phyloP scores from a whole-genome alignment of 2,329 filamentous ascomycete species.

The Fusarium decemcellulare region DNA sequence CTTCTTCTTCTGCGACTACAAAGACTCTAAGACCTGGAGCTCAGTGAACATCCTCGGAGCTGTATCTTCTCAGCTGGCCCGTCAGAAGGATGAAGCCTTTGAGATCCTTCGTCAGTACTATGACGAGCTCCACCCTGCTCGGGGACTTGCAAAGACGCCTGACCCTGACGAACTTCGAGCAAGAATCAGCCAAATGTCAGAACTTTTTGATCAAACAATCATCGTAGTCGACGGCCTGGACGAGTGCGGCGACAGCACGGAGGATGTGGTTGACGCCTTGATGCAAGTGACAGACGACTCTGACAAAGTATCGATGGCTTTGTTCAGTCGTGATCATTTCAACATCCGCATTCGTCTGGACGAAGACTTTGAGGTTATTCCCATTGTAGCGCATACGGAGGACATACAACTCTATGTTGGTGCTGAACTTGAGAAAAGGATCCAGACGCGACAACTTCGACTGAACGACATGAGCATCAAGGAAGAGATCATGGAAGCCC shows the following conservation, averaged over 20 bases:
- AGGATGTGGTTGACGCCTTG: slow-evolving; percentile 3
- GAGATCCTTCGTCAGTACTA: background rate
- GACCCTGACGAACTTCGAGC: no score
- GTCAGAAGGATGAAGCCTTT: slow-evolving; percentile 7
- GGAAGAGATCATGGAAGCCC: slow-evolving; percentile 8
- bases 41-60: background rate
- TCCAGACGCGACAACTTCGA: background rate
- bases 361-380: background rate
- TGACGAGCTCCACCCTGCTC: slow-evolving; percentile 5
- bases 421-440: slow-evolving; percentile 18
- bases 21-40: background rate
- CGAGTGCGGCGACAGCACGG: background rate
- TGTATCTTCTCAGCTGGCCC: slow-evolving; percentile 1
- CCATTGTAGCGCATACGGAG: slow-evolving; percentile 3
- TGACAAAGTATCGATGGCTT: background rate
- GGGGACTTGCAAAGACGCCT: no score
- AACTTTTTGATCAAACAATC: background rate
- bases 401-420: slow-evolving; percentile 24
- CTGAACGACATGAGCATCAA: slow-evolving; percentile 1
- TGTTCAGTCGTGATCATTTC: slow-evolving; percentile 25
- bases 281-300: background rate
- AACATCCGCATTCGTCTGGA: background rate
- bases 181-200: background rate
- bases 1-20: slow-evolving; percentile 29
- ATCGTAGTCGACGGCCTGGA: slow-evolving; percentile 3